A percentile compares a stretch with the other conserved stretches of the same genome.
These are phyloP conservation scores for Meredithiella fracta DNA, from an alignment of 2,329 filamentous ascomycete genomes.

Conservation along the genomic window DNA sequence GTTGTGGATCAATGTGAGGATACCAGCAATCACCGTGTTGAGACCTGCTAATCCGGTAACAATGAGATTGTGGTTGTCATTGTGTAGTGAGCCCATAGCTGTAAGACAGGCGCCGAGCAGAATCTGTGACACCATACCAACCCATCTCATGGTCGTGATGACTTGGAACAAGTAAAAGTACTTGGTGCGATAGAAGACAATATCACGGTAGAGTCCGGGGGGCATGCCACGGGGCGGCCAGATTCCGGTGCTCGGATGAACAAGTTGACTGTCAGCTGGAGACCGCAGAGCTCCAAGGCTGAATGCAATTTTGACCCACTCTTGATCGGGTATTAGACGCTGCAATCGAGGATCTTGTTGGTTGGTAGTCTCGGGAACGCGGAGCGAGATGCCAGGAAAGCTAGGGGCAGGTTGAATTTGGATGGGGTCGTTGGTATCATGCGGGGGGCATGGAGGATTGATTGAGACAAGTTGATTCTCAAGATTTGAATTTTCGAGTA, in stretches of 20 bases:
- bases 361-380: background rate
- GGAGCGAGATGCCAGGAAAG: background rate
- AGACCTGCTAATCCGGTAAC: conserved; percentile 34
- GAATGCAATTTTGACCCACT: conserved; percentile 11
- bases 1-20: conserved; percentile 36
- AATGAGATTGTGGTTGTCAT: conserved; percentile 21
- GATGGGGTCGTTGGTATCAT: background rate
- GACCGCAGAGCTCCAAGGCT: conserved; percentile 10
- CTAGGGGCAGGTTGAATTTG: background rate
- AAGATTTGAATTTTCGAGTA: background rate
- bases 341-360: background rate
- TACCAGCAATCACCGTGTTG: conserved; percentile 34
- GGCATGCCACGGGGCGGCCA: conserved; percentile 34
- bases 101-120: conserved; percentile 33
- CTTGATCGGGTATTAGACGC: conserved; percentile 9
- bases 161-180: conserved; percentile 29
- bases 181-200: conserved; percentile 28
- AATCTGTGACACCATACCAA: conserved; percentile 32
- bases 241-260: conserved; percentile 26
- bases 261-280: conserved; percentile 25
- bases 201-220: conserved; percentile 32
- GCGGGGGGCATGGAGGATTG: background rate
- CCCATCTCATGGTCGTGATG: conserved; percentile 28
- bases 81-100: conserved; percentile 30
- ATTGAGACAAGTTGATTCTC: background rate